Conservation (phyloP, 2,329 filamentous ascomycete genomes). For the Paramyrothecium sp. region DNA sequence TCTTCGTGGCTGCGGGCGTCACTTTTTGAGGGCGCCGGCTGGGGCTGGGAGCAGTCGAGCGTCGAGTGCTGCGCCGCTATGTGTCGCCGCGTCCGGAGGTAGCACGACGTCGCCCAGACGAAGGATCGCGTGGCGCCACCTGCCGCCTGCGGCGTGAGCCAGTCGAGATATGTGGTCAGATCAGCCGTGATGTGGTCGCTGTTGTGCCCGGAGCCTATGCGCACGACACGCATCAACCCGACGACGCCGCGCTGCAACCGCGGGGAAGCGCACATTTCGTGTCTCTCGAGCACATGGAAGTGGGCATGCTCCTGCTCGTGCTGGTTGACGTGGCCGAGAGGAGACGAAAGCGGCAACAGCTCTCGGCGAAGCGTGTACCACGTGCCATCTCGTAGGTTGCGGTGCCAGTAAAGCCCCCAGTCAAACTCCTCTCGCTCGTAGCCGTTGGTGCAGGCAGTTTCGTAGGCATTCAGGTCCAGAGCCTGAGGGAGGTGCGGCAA, state of each 20-base stretch:
- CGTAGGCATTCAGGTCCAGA: slow-evolving; percentile 14
- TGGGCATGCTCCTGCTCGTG: neutral
- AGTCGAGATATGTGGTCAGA: slow-evolving; percentile 28
- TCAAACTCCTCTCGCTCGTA: slow-evolving; percentile 26
- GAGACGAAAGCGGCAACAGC: neutral
- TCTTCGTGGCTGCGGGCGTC: neutral
- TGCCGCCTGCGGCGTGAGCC: slow-evolving; percentile 23
- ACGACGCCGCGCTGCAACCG: slow-evolving; percentile 25
- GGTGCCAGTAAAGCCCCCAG: slow-evolving; percentile 36
- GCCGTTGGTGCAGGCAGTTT: slow-evolving; percentile 14
- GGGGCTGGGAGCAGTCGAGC: slow-evolving; percentile 3
- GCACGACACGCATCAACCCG: slow-evolving; percentile 12
- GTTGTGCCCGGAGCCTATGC: neutral
- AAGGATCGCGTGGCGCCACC: slow-evolving; percentile 20
- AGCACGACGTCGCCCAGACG: slow-evolving; percentile 26
- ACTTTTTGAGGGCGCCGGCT: neutral
- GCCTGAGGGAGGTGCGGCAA: slow-evolving; percentile 5
- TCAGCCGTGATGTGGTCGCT: slow-evolving; percentile 7
- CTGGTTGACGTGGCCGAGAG: neutral
- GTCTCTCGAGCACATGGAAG: slow-evolving; percentile 15
- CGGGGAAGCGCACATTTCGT: slow-evolving; percentile 19
- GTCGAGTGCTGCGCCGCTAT: slow-evolving; percentile 12
- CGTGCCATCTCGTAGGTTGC: slow-evolving; percentile 18
- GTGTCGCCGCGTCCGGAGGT: slow-evolving; percentile 23
- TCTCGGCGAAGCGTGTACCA: slow-evolving; percentile 20